phyloP scores from a whole-genome alignment of 2,329 filamentous ascomycete genomes.

The Fusarium sp. region DNA sequence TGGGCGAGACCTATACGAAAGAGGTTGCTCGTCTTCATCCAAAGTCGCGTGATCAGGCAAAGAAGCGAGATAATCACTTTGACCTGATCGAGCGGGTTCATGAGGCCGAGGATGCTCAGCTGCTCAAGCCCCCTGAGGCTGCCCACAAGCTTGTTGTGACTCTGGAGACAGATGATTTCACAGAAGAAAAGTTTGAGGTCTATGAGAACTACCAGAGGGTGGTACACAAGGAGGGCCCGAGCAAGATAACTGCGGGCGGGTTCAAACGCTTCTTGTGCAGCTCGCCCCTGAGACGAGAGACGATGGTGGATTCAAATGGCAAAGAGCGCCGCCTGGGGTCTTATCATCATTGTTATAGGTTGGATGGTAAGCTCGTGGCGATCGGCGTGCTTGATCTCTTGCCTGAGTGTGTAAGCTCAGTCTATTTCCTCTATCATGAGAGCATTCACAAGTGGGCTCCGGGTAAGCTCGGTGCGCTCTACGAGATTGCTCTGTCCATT shows the following conservation, averaged over 20 bases:
- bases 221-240: conserved; percentile 72
- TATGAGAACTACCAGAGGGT: conserved; percentile 77
- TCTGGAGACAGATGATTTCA: conserved; percentile 73
- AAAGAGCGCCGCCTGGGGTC: conserved; percentile 68
- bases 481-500: conserved; percentile 73
- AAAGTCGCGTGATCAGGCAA: conserved; percentile 69
- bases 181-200: conserved; percentile 75
- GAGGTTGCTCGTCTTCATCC: conserved; percentile 70
- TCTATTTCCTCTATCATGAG: conserved; percentile 84
- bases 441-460: conserved; percentile 73
- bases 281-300: conserved; percentile 67
- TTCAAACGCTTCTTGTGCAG: conserved; percentile 78
- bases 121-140: conserved; percentile 68
- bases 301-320: conserved; percentile 56
- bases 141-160: conserved; percentile 73
- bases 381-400: conserved; percentile 79
- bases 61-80: conserved; percentile 71
- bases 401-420: conserved; percentile 77
- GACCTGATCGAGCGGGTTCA: conserved; percentile 72
- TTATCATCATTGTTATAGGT: conserved; percentile 81
- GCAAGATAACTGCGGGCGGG: conserved; percentile 64
- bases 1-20: conserved; percentile 72
- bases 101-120: conserved; percentile 65
- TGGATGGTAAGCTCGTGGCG: conserved; percentile 78
- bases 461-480: conserved; percentile 77